These are phyloP conservation scores for Piper betle DNA, from an alignment of 164 flowering plant species.

Conservation along the genomic window DNA sequence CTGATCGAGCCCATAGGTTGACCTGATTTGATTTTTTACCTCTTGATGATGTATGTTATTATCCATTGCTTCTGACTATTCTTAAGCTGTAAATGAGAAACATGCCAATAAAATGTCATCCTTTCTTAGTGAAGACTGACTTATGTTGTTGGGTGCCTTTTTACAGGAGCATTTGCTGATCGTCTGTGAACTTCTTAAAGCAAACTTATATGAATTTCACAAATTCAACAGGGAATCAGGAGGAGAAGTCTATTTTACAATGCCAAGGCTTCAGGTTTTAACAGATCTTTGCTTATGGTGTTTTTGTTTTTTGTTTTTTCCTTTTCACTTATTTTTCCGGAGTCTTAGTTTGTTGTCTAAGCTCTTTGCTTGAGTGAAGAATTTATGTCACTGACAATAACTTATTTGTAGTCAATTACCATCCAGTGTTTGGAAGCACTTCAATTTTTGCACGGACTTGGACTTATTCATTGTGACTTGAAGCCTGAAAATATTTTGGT, in stretches of 20 bases:
- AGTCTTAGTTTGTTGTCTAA: constrained; percentile 1
- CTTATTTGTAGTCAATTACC: constrained; percentile 75
- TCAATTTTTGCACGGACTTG: constrained; percentile 88
- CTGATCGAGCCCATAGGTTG: too few species aligned
- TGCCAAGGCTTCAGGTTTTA: constrained; percentile 97
- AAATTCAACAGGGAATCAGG: constrained; percentile 98
- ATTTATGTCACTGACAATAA: constrained; percentile 3
- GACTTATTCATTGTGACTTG: constrained; percentile 95
- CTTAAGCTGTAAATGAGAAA: too few species aligned
- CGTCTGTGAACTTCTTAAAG: constrained; percentile 97
- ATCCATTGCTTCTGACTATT: too few species aligned
- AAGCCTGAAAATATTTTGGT: constrained; percentile 99
- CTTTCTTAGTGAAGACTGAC: too few species aligned
- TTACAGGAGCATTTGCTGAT: constrained; percentile 78
- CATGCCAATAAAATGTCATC: too few species aligned
- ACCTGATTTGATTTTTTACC: too few species aligned
- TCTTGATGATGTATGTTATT: too few species aligned
- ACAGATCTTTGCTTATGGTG: constrained; percentile 6
- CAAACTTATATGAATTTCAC: constrained; percentile 93
- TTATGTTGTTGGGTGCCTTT: neutral
- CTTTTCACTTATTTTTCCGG: constrained; percentile 5
- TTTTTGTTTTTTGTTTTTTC: constrained; percentile 1
- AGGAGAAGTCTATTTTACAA: constrained; percentile 97
- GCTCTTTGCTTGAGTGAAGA: neutral
- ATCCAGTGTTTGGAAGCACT: constrained; percentile 97